Evolutionary conservation across 2,329 filamentous ascomycete species (phyloP), one percentile per base, ranked within the genome.

Genomic region (Gyromitra esculenta): DNA sequence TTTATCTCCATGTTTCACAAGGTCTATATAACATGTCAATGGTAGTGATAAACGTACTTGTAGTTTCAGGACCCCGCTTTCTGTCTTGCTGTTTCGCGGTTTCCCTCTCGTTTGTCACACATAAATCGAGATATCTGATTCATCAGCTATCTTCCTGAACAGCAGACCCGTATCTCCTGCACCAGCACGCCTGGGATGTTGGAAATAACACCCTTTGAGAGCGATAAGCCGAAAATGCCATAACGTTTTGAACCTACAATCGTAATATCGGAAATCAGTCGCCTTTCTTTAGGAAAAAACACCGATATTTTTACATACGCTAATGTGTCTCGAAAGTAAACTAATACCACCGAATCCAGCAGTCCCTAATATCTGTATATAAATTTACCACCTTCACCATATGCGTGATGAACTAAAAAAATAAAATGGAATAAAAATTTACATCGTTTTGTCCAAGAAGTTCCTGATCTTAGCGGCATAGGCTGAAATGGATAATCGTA

Each of bases 1-100:
- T 73, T 67, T 21, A 66, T 65, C 39, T 66, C 18, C 56, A 31
- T 7, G 41, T 31, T 54, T 48, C 50, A 57, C 39, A 21, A 15
- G 15, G 21, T 45, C 39, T 6, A 35, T 48, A 45, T 41, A 54
- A 25, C 9, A 43, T 15, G 37, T 45, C 11, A 18, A 48, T 50
- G 11, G 54, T 7, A 45, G 15, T 45, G 41, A 37, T 31, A 60
- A 45, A 65, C 21, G 9, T 3, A 31, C 21, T 35, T 45, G n/a
- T 21, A 15, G 31, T 21, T 18, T n/a, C 43, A 5, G 21, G 9
- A 1, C 6, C 62, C 31, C 45, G 45, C 45, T 54, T 64, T 65
- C 25, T 5, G 13, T 9, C 21, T 15, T 35, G 1, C 21, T 31
- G 4, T 21, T 54, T 5, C 11, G 9, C 11, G 43, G 4, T 31